Base-by-base conservation (phyloP, 2,329 filamentous ascomycete species). In the Cladosporium sp. region DNA sequence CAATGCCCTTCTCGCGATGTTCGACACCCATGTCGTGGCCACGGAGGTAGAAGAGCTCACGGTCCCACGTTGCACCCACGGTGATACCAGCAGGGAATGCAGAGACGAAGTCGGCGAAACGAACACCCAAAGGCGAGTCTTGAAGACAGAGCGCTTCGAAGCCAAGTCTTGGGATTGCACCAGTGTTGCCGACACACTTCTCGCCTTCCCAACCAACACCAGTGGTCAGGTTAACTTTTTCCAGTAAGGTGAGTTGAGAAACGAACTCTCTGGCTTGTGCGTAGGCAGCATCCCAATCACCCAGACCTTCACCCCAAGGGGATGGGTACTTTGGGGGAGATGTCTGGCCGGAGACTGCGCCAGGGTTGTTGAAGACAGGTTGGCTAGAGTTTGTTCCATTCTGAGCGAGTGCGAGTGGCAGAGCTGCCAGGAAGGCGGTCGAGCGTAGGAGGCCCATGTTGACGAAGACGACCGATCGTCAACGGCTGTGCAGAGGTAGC, bases 191-290 rank as follows among this genome's bases (percentile, higher is more conserved):
- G 11, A 95, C 88, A 59, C 88, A 93, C 55, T 78, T 76, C 54
- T 87, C 86, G 43, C 79, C 72, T 67, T 78, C 67, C 84, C 84
- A 88, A 38, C 90, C 90, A 56, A 86, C 80, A 67, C 92, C 92
- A 0, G 91, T 96, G 2, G 92, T 97, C 56, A 98, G 68, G 68
- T 97, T 97, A 69, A 97, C 89, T 73, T 95, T 96, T 68, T 96
- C 91, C 9, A 83, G 65, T 30, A 95, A 76, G 0, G 89, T 95
- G 69, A 95, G 71, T 65, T 90, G 83, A 8, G 85, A 85, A 39
- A 96, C 89, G 61, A 95, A 92, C 2, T 77, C 80, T 58, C 80
- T 82, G 1, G 91, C 91, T 67, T 86, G 84, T 16, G 70, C 72
- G 59, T 95, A 91, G 33, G 89, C 88, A 6, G 82, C 78, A 48